phyloP scores from a whole-genome alignment of 345 rosid genomes.

The Firmiana major region DNA sequence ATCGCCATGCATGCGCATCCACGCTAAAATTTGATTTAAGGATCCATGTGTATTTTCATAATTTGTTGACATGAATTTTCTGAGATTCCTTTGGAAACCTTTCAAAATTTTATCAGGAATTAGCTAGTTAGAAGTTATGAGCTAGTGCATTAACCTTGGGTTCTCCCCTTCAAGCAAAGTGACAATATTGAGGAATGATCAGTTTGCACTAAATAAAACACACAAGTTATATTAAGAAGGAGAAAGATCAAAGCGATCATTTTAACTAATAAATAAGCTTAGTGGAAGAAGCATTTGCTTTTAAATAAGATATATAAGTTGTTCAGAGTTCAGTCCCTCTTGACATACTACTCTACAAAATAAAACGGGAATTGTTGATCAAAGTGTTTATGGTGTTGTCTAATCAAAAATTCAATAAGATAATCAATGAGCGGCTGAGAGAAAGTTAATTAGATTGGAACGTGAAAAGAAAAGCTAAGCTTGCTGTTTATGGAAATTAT shows the following conservation, averaged over 20 bases:
- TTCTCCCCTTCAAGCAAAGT: too few relatives aligned
- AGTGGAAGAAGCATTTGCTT: conserved; percentile 34
- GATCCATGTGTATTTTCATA: too few relatives aligned
- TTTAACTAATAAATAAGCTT: conserved; percentile 13
- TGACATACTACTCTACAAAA: neutral
- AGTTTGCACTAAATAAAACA: too few relatives aligned
- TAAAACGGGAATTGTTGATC: conserved; percentile 4
- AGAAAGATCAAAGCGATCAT: conserved; percentile 1
- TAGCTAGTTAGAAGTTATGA: too few relatives aligned
- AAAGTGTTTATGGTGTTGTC: conserved; percentile 35
- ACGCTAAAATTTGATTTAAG: too few relatives aligned
- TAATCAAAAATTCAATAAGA: conserved; percentile 19
- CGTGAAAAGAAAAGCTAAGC: neutral
- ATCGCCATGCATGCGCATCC: too few relatives aligned
- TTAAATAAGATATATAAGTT: neutral
- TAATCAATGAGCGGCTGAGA: conserved; percentile 23
- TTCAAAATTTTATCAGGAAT: too few relatives aligned
- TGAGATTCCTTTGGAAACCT: too few relatives aligned
- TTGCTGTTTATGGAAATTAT: conserved; percentile 36
- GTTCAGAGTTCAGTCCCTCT: conserved; percentile 6
- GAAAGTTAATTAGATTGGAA: neutral
- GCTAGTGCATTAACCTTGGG: too few relatives aligned
- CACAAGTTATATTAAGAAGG: too few relatives aligned
- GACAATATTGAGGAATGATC: too few relatives aligned
- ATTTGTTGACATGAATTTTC: too few relatives aligned